These are phyloP conservation scores for Myriosclerotinia curreyana DNA, from an alignment of 2,329 filamentous ascomycete species.

Conservation along the genomic window DNA sequence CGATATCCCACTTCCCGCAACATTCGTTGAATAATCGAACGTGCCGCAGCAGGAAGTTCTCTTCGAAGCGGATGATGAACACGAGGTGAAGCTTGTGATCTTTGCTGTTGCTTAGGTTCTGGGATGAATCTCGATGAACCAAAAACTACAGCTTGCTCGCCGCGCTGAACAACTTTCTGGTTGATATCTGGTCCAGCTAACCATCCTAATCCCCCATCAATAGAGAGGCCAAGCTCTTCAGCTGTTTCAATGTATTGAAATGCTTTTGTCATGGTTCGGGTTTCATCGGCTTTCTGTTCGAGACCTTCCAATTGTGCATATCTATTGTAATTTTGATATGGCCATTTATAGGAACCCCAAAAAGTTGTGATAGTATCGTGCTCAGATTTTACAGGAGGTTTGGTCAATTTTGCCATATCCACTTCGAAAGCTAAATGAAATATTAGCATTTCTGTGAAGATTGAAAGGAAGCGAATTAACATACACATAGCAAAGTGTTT, in stretches of 20 bases:
- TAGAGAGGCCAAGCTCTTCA: constrained; percentile 62
- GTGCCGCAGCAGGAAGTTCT: not conserved
- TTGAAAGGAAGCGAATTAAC: not conserved
- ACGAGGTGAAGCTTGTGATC: too few relatives aligned
- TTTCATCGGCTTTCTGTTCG: constrained; percentile 63
- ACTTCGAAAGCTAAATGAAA: constrained; percentile 53
- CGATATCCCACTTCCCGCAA: constrained; percentile 34
- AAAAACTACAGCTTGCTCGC: constrained; percentile 46
- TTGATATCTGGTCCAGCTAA: constrained; percentile 59
- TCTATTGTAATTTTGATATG: constrained; percentile 55
- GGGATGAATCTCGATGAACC: constrained; percentile 42
- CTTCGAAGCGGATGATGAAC: not conserved
- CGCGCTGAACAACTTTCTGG: constrained; percentile 44
- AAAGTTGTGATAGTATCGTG: constrained; percentile 55
- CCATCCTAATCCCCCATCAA: constrained; percentile 67
- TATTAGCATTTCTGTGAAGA: constrained; percentile 4
- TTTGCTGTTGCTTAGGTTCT: constrained; percentile 34
- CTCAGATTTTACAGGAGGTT: constrained; percentile 54
- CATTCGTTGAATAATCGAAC: constrained; percentile 27
- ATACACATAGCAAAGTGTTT: constrained; percentile 58
- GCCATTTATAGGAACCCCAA: constrained; percentile 66
- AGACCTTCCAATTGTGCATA: constrained; percentile 58
- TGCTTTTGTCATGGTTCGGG: constrained; percentile 57
- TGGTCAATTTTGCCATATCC: constrained; percentile 50
- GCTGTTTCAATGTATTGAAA: constrained; percentile 55